Evolutionary conservation across 1,284 basidiomycete genomes (phyloP).

Genomic region (Mycena citricolor): DNA sequence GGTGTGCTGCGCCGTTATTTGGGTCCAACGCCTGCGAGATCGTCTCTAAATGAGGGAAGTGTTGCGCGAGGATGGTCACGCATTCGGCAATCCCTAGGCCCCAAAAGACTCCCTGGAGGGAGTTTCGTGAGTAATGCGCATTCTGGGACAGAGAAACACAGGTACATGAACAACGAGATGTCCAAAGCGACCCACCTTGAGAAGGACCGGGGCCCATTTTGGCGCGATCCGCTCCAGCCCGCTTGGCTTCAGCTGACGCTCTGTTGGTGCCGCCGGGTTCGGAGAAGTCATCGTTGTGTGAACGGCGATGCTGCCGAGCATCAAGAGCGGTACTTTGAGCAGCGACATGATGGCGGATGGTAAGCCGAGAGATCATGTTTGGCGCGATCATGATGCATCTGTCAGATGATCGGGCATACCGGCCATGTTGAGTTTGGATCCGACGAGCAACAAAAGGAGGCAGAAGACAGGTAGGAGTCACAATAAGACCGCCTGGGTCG

Average conservation of each 20-base stretch:
- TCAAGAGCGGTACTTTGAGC: slow-evolving; percentile 23
- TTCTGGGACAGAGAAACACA: not conserved
- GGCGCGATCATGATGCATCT: too few relatives aligned
- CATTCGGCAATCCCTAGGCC: slow-evolving; percentile 14
- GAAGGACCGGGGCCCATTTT: slow-evolving; percentile 11
- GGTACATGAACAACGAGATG: slow-evolving; percentile 19
- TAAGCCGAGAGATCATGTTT: not conserved
- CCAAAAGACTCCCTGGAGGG: slow-evolving; percentile 12
- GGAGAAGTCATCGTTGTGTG: slow-evolving; percentile 26
- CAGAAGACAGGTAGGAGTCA: too few relatives aligned
- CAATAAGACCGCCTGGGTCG: too few relatives aligned
- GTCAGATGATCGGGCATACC: too few relatives aligned
- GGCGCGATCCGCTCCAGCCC: slow-evolving; percentile 23
- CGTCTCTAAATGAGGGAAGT: not conserved
- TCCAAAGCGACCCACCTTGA: slow-evolving; percentile 24
- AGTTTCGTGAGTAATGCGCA: not conserved
- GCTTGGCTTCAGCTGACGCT: slow-evolving; percentile 15
- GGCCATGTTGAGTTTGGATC: too few relatives aligned
- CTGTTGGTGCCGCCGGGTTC: slow-evolving; percentile 15
- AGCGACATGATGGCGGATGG: slow-evolving; percentile 12
- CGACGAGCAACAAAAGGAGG: too few relatives aligned
- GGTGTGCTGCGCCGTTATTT: not conserved
- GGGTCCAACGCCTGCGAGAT: slow-evolving; percentile 8
- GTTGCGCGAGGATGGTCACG: slow-evolving; percentile 8
- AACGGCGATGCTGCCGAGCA: slow-evolving; percentile 17